phyloP scores from a whole-genome alignment of 1,139 yeast species.

The Keqinozyma sinolaborantium region DNA sequence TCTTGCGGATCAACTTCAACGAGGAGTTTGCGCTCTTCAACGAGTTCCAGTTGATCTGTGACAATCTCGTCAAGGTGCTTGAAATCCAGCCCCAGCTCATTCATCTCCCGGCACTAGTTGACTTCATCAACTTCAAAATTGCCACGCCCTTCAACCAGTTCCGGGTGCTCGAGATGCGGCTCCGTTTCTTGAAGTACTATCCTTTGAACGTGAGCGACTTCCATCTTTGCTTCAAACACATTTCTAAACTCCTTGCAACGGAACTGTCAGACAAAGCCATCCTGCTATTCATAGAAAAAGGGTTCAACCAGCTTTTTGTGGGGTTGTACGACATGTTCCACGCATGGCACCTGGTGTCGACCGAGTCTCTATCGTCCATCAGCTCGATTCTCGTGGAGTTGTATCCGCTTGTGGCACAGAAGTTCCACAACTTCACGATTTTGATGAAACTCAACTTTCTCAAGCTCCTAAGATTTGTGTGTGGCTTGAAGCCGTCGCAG shows the following conservation, averaged over 20 bases:
- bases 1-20: background rate
- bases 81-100: background rate
- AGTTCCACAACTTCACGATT: background rate
- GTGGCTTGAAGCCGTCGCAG: background rate
- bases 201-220: background rate
- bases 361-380: background rate
- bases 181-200: background rate
- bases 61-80: background rate
- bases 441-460: background rate
- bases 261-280: too few species aligned
- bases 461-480: background rate
- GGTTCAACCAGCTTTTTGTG: background rate
- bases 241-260: background rate
- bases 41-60: background rate
- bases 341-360: background rate
- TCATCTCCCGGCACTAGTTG: background rate
- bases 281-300: too few species aligned
- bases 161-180: background rate
- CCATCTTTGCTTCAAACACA: background rate
- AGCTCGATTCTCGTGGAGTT: background rate
- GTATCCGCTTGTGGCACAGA: background rate
- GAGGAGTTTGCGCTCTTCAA: background rate
- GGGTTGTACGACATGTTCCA: background rate
- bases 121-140: background rate
- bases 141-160: background rate